Conservation (phyloP, 2,329 filamentous ascomycete species). For the Colletotrichum scovillei region DNA sequence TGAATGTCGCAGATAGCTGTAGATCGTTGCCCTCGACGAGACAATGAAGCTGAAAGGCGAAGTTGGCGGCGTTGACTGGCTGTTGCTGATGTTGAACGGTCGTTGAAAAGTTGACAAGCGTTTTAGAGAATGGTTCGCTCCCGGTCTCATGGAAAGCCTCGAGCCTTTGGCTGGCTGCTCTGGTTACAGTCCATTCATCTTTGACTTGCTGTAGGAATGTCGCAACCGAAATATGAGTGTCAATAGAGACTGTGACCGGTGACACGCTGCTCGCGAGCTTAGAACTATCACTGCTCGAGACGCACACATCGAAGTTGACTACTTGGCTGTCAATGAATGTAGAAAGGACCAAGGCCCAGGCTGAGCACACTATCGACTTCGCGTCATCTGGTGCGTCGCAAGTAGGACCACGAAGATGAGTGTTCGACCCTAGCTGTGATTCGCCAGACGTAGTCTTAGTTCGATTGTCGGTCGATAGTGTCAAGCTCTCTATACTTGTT, state of each 20-base stretch:
- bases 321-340: neutral
- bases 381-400: neutral
- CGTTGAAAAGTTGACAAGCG: neutral
- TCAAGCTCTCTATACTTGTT: neutral
- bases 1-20: neutral
- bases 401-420: neutral
- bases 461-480: neutral
- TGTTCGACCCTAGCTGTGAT: neutral
- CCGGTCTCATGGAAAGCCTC: too few relatives aligned
- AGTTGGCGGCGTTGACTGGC: neutral
- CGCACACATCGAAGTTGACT: neutral
- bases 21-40: neutral
- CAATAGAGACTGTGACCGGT: neutral
- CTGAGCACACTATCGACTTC: neutral
- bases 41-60: neutral
- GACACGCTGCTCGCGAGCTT: too few relatives aligned
- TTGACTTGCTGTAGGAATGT: neutral
- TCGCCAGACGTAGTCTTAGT: neutral
- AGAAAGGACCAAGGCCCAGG: constrained; percentile 17
- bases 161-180: neutral
- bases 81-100: too few relatives aligned
- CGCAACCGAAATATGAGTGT: neutral
- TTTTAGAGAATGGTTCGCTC: neutral
- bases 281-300: neutral
- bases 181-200: too few relatives aligned